phyloP scores from a whole-genome alignment of 1,139 yeast genomes.

The Pichia sp. region DNA sequence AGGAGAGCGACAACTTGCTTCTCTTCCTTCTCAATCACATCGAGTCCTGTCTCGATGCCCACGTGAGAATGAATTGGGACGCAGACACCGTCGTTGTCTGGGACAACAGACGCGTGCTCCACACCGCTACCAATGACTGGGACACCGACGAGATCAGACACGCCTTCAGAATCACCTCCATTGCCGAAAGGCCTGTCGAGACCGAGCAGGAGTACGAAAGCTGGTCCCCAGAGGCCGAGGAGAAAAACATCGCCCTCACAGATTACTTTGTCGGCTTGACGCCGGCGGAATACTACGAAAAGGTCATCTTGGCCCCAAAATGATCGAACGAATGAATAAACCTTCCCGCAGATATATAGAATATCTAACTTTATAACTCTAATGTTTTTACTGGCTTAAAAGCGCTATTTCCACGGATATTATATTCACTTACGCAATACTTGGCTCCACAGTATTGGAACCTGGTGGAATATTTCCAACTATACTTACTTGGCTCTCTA shows the following conservation, averaged over 20 bases:
- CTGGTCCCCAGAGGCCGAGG: conserved; percentile 29
- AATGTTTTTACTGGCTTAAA: no score
- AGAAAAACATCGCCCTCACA: conserved; percentile 15
- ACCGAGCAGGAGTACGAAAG: conserved; percentile 27
- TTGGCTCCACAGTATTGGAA: no score
- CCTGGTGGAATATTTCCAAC: no score
- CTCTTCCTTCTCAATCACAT: conserved; percentile 50
- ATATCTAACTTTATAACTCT: no score
- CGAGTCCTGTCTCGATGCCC: conserved; percentile 48
- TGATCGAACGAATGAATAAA: neutral
- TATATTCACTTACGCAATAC: no score
- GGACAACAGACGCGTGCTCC: conserved; percentile 66
- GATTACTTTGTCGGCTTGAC: conserved; percentile 14
- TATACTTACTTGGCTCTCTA: no score
- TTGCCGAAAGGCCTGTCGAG: conserved; percentile 44
- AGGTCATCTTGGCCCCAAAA: conserved; percentile 8
- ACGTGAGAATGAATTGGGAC: conserved; percentile 55
- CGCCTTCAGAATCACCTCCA: conserved; percentile 64
- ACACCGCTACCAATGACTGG: conserved; percentile 64
- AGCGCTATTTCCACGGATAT: no score
- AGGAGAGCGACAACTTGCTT: conserved; percentile 56
- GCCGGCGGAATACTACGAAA: conserved; percentile 22
- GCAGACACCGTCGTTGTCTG: conserved; percentile 62
- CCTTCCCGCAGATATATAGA: no score
- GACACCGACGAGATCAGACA: conserved; percentile 53